Base-by-base conservation (phyloP, 257 asterid species). In the Henckelia pumila region DNA sequence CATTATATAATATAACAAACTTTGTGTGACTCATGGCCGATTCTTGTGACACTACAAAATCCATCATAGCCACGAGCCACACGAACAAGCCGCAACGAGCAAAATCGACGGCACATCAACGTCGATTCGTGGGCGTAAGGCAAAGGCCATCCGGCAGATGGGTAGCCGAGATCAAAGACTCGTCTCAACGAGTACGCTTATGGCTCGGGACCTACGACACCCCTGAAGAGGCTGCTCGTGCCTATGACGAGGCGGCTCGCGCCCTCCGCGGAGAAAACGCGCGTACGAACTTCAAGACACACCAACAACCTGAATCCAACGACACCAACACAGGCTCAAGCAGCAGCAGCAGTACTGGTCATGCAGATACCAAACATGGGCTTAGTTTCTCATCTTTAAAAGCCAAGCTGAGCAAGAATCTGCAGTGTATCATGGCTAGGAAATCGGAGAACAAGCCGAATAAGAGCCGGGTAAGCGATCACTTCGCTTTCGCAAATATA, bases 81-180 rank as follows among this genome's bases (percentile, higher is more conserved):
- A 63, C 33, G 4, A 69, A 26, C 44, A 78, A 76, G 55, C 64
- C 66, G 35, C 76, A 59, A 50, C 71, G 75, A 17, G 44, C 70
- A 2, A 85, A 80, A 76, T 44, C 94, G 6, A 37, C 76, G 1
- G 11, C 75, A 7, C 11, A 75, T 3, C 89, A 75, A 7, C 89
- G 95, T 8, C 74, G 86, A 76, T 91, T 83, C 37, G 89, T 88
- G 0, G 97, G 97, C 1, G 97, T 88, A 21, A 74, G 97, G 56
- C 96, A 91, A 56, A 61, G 95, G 69, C 97, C 97, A 0, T 91
- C 97, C 0, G 96, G 97, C 29, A 55, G 97, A 57, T 91, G 96
- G 97, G 97, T 91, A 3, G 97, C 96, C 1, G 97, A 91, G 87
- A 91, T 91, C 67, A 91, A 91, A 30, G 96, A 91, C 78, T 91